Conservation (phyloP, 441 rosid species). For the Sinapis alba region DNA sequence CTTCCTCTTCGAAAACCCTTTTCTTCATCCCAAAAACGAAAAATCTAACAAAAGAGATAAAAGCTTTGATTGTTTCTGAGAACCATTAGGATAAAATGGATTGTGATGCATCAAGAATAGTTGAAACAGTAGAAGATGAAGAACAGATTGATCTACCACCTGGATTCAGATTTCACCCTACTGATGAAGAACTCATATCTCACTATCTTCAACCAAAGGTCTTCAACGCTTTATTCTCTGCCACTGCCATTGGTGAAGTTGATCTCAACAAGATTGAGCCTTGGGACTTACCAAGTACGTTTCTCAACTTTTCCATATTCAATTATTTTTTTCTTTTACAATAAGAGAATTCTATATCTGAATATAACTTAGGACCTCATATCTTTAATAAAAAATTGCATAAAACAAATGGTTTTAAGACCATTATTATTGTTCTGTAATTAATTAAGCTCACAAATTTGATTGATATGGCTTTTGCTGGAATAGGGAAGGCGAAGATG, state of each 20-base stretch:
- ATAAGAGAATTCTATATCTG: not conserved
- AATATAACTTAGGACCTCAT: not conserved
- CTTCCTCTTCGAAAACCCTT: conserved; percentile 9
- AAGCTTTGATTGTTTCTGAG: not conserved
- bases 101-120: conserved; percentile 20
- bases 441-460: not conserved
- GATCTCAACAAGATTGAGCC: conserved; percentile 81
- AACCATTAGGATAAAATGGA: conserved; percentile 2
- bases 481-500: conserved; percentile 85
- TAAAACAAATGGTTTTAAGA: not conserved
- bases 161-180: conserved; percentile 75
- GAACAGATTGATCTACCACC: conserved; percentile 61
- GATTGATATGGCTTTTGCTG: not conserved
- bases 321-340: not conserved
- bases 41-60: conserved; percentile 8
- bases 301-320: not conserved
- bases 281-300: conserved; percentile 81
- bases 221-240: conserved; percentile 35
- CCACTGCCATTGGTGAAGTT: conserved; percentile 62
- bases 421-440: not conserved
- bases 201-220: conserved; percentile 54
- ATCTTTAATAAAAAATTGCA: not conserved
- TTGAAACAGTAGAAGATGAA: conserved; percentile 40
- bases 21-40: not conserved
- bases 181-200: conserved; percentile 70